phyloP scores from a whole-genome alignment of 768 basidiomycete species.

The Kwoniella dendrophila region DNA sequence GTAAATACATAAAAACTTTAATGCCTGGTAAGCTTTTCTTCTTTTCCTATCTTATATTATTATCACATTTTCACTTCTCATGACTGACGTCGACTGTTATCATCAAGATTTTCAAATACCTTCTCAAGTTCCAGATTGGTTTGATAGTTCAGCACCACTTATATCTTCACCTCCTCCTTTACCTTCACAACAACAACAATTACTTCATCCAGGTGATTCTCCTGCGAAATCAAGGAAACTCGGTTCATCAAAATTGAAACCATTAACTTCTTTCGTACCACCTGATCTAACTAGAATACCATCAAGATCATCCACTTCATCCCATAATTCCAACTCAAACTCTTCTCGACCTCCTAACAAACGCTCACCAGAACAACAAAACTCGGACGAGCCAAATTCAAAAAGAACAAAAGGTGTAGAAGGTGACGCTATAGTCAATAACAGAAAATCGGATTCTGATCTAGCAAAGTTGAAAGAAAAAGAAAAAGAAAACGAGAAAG shows the following conservation, averaged over 20 bases:
- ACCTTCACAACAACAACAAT: background rate
- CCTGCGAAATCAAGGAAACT: background rate
- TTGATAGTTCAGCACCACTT: conserved; percentile 11
- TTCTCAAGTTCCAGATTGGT: conserved; percentile 14
- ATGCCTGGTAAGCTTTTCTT: conserved; percentile 5
- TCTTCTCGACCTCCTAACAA: conserved; percentile 1
- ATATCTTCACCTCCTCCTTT: conserved; percentile 10
- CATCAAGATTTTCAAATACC: background rate
- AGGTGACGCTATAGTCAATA: background rate
- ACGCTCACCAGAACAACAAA: background rate
- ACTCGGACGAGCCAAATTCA: background rate
- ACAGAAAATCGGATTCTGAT: background rate
- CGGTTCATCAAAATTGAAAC: conserved; percentile 6
- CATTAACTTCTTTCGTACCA: conserved; percentile 10
- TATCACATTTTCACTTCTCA: too few species aligned
- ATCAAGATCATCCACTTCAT: background rate
- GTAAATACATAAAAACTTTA: background rate
- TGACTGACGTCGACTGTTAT: background rate
- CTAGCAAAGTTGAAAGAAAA: background rate
- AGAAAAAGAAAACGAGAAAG: background rate
- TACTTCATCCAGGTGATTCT: background rate
- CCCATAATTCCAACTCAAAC: background rate
- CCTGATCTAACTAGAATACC: conserved; percentile 3
- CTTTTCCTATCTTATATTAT: background rate
- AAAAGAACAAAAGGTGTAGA: background rate